These are phyloP conservation scores for Corynespora cassiicola DNA, from an alignment of 2,329 filamentous ascomycete species.

Conservation along the genomic window DNA sequence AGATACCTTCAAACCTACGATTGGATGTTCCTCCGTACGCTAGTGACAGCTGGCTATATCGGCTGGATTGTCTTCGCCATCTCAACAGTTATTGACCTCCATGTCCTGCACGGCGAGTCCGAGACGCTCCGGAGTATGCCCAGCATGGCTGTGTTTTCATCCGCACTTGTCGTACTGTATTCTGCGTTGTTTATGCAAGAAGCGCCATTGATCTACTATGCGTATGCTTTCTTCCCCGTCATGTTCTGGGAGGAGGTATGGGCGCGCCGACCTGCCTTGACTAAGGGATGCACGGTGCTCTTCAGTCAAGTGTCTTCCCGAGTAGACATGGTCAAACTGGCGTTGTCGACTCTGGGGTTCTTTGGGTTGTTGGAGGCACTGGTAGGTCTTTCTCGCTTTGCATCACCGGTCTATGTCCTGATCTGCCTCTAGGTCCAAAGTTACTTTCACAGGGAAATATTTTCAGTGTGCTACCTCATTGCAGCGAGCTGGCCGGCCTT, in stretches of 20 bases:
- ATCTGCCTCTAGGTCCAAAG: slow-evolving; percentile 72
- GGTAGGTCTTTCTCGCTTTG: slow-evolving; percentile 42
- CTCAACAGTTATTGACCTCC: slow-evolving; percentile 85
- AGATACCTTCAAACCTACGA: slow-evolving; percentile 98
- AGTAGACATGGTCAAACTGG: slow-evolving; percentile 63
- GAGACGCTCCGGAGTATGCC: slow-evolving; percentile 67
- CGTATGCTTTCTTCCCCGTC: slow-evolving; percentile 89
- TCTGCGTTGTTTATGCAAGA: slow-evolving; percentile 80
- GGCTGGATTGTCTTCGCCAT: slow-evolving; percentile 95
- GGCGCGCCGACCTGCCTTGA: slow-evolving; percentile 73
- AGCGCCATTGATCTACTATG: slow-evolving; percentile 85
- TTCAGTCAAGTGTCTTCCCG: slow-evolving; percentile 72
- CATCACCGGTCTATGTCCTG: not conserved
- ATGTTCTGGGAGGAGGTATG: slow-evolving; percentile 97
- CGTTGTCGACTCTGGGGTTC: slow-evolving; percentile 70
- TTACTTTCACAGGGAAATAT: slow-evolving; percentile 88
- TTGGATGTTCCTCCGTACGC: slow-evolving; percentile 90
- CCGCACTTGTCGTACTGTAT: slow-evolving; percentile 76
- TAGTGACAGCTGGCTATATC: slow-evolving; percentile 89
- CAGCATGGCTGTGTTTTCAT: slow-evolving; percentile 73
- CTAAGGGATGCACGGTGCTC: slow-evolving; percentile 70
- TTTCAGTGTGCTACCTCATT: slow-evolving; percentile 79
- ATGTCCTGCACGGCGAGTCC: slow-evolving; percentile 77
- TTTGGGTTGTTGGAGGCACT: slow-evolving; percentile 80
- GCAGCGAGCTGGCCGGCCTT: slow-evolving; percentile 79